Evolutionary conservation across 2,329 filamentous ascomycete genomes (phyloP), one percentile per base, ranked within the genome.

Genomic region (Drechslerella dactyloides): DNA sequence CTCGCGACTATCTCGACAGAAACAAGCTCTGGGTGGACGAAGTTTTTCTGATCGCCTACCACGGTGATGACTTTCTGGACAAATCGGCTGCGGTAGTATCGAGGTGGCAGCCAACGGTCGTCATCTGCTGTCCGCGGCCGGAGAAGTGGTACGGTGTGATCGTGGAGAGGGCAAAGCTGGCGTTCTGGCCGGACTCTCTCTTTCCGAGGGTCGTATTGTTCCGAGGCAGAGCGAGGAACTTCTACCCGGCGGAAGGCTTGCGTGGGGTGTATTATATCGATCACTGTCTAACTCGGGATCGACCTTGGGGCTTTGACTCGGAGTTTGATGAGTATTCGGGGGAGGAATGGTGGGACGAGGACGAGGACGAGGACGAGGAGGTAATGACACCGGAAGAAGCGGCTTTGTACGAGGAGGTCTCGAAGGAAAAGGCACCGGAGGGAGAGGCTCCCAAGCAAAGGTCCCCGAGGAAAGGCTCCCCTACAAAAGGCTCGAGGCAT

Each of bases 61-160:
- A 11, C 23, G 17, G 52, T 6, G 23, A 10, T 2, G 52, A 37
- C 17, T n/a, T 23, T 3, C 19, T 11, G 48, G 27, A 13, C 24
- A n/a, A 6, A n/a, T n/a, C 7, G 17, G 17, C 2, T 33, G 51
- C 13, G 23, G 13, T 6, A 54, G 37, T 30, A 17, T 15, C 37
- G 24, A 21, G 23, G 37, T 55, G n/a, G 37, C 27, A 24, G 21
- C 10, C 24, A 7, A 48, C 55, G 21, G 48, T 58, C 19, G 55
- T 58, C 27, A 42, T 58, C 17, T 30, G 44, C 37, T 58, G 55
- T 30, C 55, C 55, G 21, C 46, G 55, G 55, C 55, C 55, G 37
- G 55, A 58, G 23, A 17, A 17, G 17, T 58, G 55, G 55, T 58
- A 58, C 21, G 15, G 33, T 15, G 11, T 24, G 2, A 46, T 58